These are phyloP conservation scores for Coemansia sp. DNA, from an alignment of 192 early-diverging fungal species.

Conservation along the genomic window DNA sequence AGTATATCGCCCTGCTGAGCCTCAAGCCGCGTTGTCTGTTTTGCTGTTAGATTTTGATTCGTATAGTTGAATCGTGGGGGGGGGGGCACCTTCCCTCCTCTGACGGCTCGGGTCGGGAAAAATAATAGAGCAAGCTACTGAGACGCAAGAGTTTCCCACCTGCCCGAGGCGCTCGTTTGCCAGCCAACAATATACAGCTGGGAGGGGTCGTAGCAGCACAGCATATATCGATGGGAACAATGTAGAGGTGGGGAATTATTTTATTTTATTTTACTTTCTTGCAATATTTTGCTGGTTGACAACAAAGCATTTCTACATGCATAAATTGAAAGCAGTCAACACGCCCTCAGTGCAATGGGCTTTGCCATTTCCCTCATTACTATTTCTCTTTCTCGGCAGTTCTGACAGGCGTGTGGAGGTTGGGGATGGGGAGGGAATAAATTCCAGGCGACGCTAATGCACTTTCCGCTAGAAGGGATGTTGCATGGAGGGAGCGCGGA, in stretches of 20 bases:
- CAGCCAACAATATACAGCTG: background rate
- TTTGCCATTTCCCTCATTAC: background rate
- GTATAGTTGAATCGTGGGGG: background rate
- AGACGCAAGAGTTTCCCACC: background rate
- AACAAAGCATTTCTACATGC: conserved; percentile 3
- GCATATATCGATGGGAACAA: background rate
- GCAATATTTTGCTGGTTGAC: background rate
- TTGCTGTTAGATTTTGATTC: background rate
- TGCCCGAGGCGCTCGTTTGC: background rate
- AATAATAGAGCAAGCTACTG: conserved; percentile 1
- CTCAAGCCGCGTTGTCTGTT: background rate
- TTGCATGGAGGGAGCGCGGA: background rate
- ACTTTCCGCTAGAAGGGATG: background rate
- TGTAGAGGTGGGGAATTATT: background rate
- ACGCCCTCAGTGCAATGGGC: no score
- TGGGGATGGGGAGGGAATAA: background rate
- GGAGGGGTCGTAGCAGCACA: background rate
- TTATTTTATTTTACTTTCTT: background rate
- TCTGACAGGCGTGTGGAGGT: conserved; percentile 5
- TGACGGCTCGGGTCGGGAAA: background rate
- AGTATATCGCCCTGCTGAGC: no score
- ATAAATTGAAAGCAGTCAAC: conserved; percentile 7
- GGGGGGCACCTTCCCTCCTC: background rate
- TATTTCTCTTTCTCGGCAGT: background rate
- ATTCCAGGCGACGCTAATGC: background rate